A percentile compares a stretch with the other conserved stretches of the same genome.
Conservation (phyloP, 176 grass and related monocot genomes). For the Rhynchospora tenuis region DNA sequence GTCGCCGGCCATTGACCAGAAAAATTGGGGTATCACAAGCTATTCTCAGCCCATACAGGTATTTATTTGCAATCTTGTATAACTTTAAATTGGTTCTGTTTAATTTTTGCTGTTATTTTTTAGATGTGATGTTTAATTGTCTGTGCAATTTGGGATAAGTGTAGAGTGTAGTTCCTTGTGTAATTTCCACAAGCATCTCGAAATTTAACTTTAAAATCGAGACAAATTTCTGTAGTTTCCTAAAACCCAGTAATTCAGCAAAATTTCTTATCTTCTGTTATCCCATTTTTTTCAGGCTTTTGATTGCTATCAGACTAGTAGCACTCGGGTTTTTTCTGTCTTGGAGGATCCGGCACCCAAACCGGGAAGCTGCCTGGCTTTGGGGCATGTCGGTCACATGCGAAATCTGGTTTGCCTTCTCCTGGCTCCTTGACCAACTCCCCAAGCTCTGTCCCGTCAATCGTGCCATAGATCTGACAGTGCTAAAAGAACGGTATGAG, state of each 20-base stretch:
- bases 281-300: conserved; percentile 33
- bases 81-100: neutral
- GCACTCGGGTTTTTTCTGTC: conserved; percentile 78
- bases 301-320: conserved; percentile 59
- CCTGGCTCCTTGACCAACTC: conserved; percentile 91
- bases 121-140: neutral
- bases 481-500: conserved; percentile 70
- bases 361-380: conserved; percentile 71
- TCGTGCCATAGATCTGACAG: conserved; percentile 64
- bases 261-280: neutral
- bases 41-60: conserved; percentile 94
- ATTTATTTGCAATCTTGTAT: neutral
- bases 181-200: neutral
- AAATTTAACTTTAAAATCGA: neutral
- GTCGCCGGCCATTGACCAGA: conserved; percentile 60
- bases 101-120: neutral
- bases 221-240: neutral
- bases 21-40: conserved; percentile 81
- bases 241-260: neutral
- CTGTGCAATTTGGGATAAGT: neutral
- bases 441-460: conserved; percentile 77
- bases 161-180: neutral
- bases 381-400: conserved; percentile 75
- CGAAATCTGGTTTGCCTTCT: conserved; percentile 96
- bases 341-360: conserved; percentile 79